Conservation (phyloP, 495 filamentous ascomycete species). For the Xylaria curta region DNA sequence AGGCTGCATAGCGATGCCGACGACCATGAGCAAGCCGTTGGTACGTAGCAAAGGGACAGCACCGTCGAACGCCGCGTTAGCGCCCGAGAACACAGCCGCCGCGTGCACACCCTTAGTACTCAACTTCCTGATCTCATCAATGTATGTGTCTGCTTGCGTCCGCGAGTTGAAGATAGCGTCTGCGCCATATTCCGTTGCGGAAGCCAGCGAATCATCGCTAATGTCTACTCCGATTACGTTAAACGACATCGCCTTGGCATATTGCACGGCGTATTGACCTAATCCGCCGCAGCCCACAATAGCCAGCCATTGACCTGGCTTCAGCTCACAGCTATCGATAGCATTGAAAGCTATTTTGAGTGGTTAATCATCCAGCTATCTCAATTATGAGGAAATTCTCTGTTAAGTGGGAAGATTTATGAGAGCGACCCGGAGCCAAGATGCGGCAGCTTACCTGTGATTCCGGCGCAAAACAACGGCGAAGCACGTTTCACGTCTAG, state of each 20-base stretch:
- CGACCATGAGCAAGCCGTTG: conserved; percentile 48
- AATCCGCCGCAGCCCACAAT: conserved; percentile 70
- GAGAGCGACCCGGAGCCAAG: not conserved
- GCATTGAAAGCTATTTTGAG: conserved; percentile 42
- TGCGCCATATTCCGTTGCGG: conserved; percentile 59
- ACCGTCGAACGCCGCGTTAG: conserved; percentile 37
- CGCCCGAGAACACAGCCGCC: conserved; percentile 46
- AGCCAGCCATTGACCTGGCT: conserved; percentile 53
- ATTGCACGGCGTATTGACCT: conserved; percentile 65
- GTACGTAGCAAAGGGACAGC: conserved; percentile 16
- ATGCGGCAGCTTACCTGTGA: conserved; percentile 33
- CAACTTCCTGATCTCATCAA: conserved; percentile 38
- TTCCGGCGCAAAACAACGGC: conserved; percentile 49
- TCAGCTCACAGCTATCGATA: conserved; percentile 46
- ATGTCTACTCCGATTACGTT: conserved; percentile 64
- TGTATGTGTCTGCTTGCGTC: conserved; percentile 40
- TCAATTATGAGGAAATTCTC: not conserved
- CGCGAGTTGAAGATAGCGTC: conserved; percentile 49
- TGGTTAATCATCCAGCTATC: not conserved
- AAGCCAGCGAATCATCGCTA: conserved; percentile 62
- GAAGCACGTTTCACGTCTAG: conserved; percentile 41
- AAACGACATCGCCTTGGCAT: conserved; percentile 70
- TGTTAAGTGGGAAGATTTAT: not conserved
- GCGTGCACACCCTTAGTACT: conserved; percentile 44
- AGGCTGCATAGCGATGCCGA: conserved; percentile 45